A percentile compares a stretch with the other conserved stretches of the same genome.
These are phyloP conservation scores for Sugiyamaella qingdaonensis DNA, from an alignment of 805 yeast genomes.

Conservation along the genomic window DNA sequence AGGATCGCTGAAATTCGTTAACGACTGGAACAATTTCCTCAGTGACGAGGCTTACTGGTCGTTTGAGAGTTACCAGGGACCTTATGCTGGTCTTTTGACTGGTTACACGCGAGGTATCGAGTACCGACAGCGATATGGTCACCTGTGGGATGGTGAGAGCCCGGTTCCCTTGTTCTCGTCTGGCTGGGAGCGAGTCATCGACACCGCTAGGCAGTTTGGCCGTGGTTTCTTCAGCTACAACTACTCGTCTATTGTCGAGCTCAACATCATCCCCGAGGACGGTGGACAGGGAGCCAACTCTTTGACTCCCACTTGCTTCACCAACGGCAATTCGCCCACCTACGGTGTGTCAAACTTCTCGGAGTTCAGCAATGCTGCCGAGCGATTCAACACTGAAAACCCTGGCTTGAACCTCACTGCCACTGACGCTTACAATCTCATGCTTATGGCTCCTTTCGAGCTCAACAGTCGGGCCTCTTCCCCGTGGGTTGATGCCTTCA, in stretches of 20 bases:
- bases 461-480: slow-evolving; percentile 46
- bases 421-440: slow-evolving; percentile 39
- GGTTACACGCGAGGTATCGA: slow-evolving; percentile 47
- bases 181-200: slow-evolving; percentile 51
- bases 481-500: slow-evolving; percentile 41
- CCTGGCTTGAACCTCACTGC: slow-evolving; percentile 40
- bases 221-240: slow-evolving; percentile 53
- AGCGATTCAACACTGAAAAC: slow-evolving; percentile 29
- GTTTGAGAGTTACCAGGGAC: slow-evolving; percentile 47
- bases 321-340: slow-evolving; percentile 34
- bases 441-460: slow-evolving; percentile 49
- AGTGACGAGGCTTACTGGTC: slow-evolving; percentile 41
- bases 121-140: slow-evolving; percentile 47
- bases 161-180: slow-evolving; percentile 51
- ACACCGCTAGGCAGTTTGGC: slow-evolving; percentile 53
- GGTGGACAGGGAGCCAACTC: slow-evolving; percentile 52
- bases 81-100: slow-evolving; percentile 51
- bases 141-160: slow-evolving; percentile 38
- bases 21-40: slow-evolving; percentile 44
- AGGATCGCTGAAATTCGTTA: slow-evolving; percentile 46
- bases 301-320: slow-evolving; percentile 49
- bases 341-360: slow-evolving; percentile 16
- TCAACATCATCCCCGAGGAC: slow-evolving; percentile 46
- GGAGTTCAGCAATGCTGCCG: slow-evolving; percentile 26
- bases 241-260: slow-evolving; percentile 35